These are phyloP conservation scores for Suillus weaverae DNA, from an alignment of 768 basidiomycete species.

Conservation along the genomic window DNA sequence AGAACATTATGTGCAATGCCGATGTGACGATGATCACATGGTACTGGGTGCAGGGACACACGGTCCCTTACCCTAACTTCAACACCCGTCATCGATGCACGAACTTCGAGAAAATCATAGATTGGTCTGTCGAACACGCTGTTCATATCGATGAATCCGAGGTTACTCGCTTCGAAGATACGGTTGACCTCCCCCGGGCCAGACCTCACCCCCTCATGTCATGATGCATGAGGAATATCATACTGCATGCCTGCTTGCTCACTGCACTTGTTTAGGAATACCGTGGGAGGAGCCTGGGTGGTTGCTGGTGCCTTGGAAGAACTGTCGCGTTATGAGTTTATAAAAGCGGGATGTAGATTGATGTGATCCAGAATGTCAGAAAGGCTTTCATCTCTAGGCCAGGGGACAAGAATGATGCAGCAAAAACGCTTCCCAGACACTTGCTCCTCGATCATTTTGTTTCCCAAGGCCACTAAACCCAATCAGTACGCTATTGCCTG, in stretches of 20 bases:
- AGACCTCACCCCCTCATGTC: background rate
- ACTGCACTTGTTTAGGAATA: background rate
- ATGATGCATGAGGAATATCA: background rate
- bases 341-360: background rate
- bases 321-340: background rate
- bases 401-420: background rate
- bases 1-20: conserved; percentile 15
- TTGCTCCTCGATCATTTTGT: background rate
- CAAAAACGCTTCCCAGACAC: background rate
- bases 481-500: no score
- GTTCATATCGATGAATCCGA: background rate
- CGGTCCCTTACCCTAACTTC: conserved; percentile 1
- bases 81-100: conserved; percentile 9
- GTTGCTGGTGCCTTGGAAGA: background rate
- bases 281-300: background rate
- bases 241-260: background rate
- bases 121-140: background rate
- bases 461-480: background rate
- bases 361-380: background rate
- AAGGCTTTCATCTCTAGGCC: background rate
- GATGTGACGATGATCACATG: conserved; percentile 14
- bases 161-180: background rate
- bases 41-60: conserved; percentile 11
- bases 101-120: background rate
- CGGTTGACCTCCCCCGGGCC: background rate